These are phyloP conservation scores for Suillus occidentalis DNA, from an alignment of 768 basidiomycete genomes.

Conservation along the genomic window DNA sequence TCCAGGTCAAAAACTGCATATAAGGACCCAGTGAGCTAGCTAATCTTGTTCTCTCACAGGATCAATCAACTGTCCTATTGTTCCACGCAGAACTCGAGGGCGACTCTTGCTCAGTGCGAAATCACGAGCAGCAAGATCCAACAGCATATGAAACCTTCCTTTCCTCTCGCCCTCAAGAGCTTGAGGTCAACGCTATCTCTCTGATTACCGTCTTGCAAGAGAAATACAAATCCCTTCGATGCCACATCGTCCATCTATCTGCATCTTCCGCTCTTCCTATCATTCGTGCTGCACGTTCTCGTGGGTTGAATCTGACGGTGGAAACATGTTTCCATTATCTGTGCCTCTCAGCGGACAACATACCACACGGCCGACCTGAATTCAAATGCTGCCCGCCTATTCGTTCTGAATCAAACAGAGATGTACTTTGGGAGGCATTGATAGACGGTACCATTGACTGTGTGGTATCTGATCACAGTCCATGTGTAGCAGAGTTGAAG, in stretches of 20 bases:
- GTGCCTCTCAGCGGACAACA: slow-evolving; percentile 66
- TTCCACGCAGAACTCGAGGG: slow-evolving; percentile 91
- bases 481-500: slow-evolving; percentile 84
- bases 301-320: slow-evolving; percentile 75
- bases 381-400: slow-evolving; percentile 99
- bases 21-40: not conserved
- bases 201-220: slow-evolving; percentile 69
- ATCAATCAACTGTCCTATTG: slow-evolving; percentile 67
- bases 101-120: slow-evolving; percentile 13
- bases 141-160: slow-evolving; percentile 79
- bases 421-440: slow-evolving; percentile 79
- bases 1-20: slow-evolving; percentile 53
- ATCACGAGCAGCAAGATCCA: slow-evolving; percentile 39
- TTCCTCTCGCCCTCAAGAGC: slow-evolving; percentile 72
- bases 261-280: slow-evolving; percentile 78
- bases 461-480: slow-evolving; percentile 96
- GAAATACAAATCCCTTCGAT: slow-evolving; percentile 65
- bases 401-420: slow-evolving; percentile 68
- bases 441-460: slow-evolving; percentile 83
- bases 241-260: slow-evolving; percentile 96
- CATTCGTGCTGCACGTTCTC: slow-evolving; percentile 65
- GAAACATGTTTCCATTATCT: slow-evolving; percentile 99
- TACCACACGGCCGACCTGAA: slow-evolving; percentile 76
- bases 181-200: slow-evolving; percentile 82
- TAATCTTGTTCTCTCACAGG: slow-evolving; percentile 40